These are phyloP conservation scores for Plectranthus barbatus DNA, from an alignment of 257 asterid genomes.

Conservation along the genomic window DNA sequence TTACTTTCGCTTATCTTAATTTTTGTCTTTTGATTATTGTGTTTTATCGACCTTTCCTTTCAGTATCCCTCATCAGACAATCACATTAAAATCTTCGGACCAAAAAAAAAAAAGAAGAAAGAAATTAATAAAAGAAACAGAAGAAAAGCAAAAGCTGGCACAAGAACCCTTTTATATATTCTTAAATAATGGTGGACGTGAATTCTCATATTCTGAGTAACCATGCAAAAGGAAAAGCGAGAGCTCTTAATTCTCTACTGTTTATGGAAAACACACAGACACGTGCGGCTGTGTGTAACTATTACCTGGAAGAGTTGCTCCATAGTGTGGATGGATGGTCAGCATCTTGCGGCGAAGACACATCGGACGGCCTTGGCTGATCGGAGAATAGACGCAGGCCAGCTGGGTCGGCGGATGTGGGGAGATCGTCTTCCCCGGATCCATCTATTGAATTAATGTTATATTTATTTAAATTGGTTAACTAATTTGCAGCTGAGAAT, in stretches of 20 bases:
- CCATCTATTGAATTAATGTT: constrained; percentile 32
- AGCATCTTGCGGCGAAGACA: constrained; percentile 31
- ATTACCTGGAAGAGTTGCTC: constrained; percentile 85
- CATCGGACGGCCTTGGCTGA: constrained; percentile 49
- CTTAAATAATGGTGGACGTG: constrained; percentile 48
- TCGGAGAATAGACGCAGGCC: constrained; percentile 38
- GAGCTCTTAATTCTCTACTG: not conserved
- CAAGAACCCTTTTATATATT: constrained; percentile 34
- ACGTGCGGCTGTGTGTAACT: not conserved
- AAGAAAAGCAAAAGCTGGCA: constrained; percentile 69
- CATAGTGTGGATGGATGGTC: constrained; percentile 54
- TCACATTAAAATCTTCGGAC: constrained; percentile 11
- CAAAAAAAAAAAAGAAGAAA: not conserved
- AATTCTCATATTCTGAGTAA: constrained; percentile 27
- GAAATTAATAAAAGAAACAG: constrained; percentile 10
- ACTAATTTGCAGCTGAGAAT: not conserved
- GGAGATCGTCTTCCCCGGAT: constrained; percentile 80
- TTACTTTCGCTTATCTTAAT: constrained; percentile 27
- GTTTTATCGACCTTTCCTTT: constrained; percentile 8
- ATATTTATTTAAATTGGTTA: not conserved
- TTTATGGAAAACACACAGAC: not conserved
- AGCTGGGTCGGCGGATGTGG: constrained; percentile 34
- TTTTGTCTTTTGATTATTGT: constrained; percentile 10
- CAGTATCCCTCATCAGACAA: constrained; percentile 6
- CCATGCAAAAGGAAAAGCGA: constrained; percentile 60